phyloP scores from a whole-genome alignment of 2,329 filamentous ascomycete genomes.

The Nigrospora oryzae region DNA sequence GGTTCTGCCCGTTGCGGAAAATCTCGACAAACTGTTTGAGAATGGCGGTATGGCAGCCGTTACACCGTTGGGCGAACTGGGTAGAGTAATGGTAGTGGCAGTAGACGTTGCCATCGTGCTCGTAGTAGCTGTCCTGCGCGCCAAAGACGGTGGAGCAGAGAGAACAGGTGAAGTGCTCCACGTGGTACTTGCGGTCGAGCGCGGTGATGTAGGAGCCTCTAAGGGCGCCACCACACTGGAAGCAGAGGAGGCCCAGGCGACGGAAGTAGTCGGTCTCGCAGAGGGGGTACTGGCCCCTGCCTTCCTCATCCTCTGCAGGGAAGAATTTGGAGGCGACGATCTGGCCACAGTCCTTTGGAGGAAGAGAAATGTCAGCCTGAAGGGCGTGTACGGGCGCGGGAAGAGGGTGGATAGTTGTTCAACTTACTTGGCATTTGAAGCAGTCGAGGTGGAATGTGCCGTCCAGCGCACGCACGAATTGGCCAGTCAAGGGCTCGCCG shows the following conservation, averaged over 20 bases:
- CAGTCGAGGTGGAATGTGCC: constrained; percentile 96
- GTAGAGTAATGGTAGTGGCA: constrained; percentile 99
- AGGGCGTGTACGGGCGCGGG: neutral
- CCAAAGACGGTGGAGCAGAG: constrained; percentile 97
- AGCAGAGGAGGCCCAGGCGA: constrained; percentile 81
- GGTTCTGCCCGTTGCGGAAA: constrained; percentile 93
- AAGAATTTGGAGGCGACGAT: constrained; percentile 99
- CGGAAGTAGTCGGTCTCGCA: constrained; percentile 98
- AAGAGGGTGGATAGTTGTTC: constrained; percentile 1
- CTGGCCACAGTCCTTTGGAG: constrained; percentile 77
- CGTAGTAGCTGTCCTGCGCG: constrained; percentile 96
- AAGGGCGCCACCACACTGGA: constrained; percentile 83
- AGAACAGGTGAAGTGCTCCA: constrained; percentile 98
- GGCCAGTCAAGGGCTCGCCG: constrained; percentile 76
- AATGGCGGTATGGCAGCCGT: constrained; percentile 94
- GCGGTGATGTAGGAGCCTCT: constrained; percentile 97
- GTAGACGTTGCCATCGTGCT: constrained; percentile 92
- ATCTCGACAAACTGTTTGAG: constrained; percentile 99
- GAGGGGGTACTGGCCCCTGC: constrained; percentile 79
- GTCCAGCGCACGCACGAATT: constrained; percentile 89
- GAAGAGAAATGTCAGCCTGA: constrained; percentile 9
- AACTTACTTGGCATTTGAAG: constrained; percentile 85
- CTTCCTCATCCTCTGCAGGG: constrained; percentile 84
- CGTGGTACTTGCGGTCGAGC: constrained; percentile 95
- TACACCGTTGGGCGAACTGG: constrained; percentile 90